Evolutionary conservation across 2,329 filamentous ascomycete species (phyloP), one percentile per base, ranked within the genome.

Genomic region (Nemania sp.): DNA sequence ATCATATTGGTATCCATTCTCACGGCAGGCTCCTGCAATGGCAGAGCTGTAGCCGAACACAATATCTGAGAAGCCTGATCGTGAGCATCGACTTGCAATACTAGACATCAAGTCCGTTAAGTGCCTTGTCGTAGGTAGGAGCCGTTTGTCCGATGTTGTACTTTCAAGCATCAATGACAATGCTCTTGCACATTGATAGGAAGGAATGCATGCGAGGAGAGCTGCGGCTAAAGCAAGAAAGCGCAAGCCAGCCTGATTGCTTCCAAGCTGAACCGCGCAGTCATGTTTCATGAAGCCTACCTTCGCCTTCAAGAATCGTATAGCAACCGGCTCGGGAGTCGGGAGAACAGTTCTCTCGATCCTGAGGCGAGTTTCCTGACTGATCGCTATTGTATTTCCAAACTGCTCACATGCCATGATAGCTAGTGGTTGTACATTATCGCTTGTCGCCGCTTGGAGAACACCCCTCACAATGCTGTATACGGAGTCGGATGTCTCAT

Each of bases 401-500:
- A 68, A 68, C 35, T 60, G 45, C 7, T 68, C 61, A 20, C 66
- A 68, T 32, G 56, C 66, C 43, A 68, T 41, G 10, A 68, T 51
- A 13, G 66, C 66, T 13, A 68, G 32, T 13, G 66, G 66, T 55
- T 64, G 61, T 6, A 64, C 56, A 24, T 68, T 68, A n/a, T 64
- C 66, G 43, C 55, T 64, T 22, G 60, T 64, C 5, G 56, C 56
- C 7, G 66, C 66, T 38, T 68, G 20, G 5, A 68, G 51, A 32
- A 68, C 20, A 15, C 66, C 56, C 24, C 56, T 64, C n/a, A 55
- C 20, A 6, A 68, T 52, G 32, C 41, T 35, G 20, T 52, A 57
- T 38, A 61, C 55, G 8, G 55, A 51, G 11, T 52, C 24, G 6
- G 51, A 51, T 11, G 61, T 61, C 55, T 64, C 20, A 5, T 64